Percentiles rank a stretch among this genome's conserved stretches.
Evolutionary conservation across 805 yeast genomes (phyloP).

Genomic region (Komagataella pastoris): DNA sequence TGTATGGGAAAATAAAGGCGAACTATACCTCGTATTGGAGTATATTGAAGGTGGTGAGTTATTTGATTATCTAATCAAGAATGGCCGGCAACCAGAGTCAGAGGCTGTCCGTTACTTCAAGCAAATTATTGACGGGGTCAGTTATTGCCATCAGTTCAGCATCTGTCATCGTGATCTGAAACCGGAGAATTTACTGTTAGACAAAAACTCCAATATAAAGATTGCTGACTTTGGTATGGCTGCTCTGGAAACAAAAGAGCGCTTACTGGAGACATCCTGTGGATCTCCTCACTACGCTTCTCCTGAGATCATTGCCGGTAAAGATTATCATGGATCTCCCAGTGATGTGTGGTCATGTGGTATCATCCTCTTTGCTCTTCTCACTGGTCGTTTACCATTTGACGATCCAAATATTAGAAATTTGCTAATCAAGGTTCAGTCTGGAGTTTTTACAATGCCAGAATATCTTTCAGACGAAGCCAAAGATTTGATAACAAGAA

Average conservation of each 20-base stretch:
- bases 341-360: slow-evolving; percentile 99
- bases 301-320: slow-evolving; percentile 94
- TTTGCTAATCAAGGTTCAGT: slow-evolving; percentile 78
- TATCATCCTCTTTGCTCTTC: slow-evolving; percentile 80
- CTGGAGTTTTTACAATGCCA: slow-evolving; percentile 80
- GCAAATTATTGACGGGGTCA: slow-evolving; percentile 53
- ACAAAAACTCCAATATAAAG: slow-evolving; percentile 77
- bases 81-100: slow-evolving; percentile 76
- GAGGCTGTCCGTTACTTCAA: slow-evolving; percentile 85
- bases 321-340: slow-evolving; percentile 91
- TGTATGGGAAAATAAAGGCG: slow-evolving; percentile 80
- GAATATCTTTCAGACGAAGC: slow-evolving; percentile 71
- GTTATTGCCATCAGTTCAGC: slow-evolving; percentile 52
- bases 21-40: slow-evolving; percentile 77
- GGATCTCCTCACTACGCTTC: slow-evolving; percentile 99
- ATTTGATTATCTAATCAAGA: slow-evolving; percentile 80
- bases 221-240: slow-evolving; percentile 99
- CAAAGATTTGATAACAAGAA: slow-evolving; percentile 65
- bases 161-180: slow-evolving; percentile 71
- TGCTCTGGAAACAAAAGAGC: slow-evolving; percentile 73
- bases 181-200: slow-evolving; percentile 70
- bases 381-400: slow-evolving; percentile 92
- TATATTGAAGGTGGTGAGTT: slow-evolving; percentile 97
- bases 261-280: slow-evolving; percentile 84
- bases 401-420: slow-evolving; percentile 93